phyloP scores from a whole-genome alignment of 768 basidiomycete genomes.

The Astraeus odoratus region DNA sequence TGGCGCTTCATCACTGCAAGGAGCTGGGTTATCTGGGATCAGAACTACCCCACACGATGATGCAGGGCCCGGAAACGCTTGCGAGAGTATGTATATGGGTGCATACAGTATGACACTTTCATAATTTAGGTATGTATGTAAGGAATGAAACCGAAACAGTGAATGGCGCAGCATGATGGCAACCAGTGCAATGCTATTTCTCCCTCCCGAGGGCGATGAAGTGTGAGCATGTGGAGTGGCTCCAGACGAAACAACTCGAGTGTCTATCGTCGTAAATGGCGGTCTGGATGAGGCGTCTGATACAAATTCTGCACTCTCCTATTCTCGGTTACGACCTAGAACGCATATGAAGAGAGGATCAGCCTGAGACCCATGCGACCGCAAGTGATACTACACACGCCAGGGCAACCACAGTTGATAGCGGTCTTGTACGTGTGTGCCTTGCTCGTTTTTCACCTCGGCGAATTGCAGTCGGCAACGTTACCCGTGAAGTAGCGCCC shows the following conservation, averaged over 20 bases:
- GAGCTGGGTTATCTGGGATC: too few relatives aligned
- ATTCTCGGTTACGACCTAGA: conserved; percentile 29
- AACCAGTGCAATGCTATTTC: too few relatives aligned
- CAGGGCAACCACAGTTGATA: conserved; percentile 24
- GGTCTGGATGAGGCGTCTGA: conserved; percentile 29
- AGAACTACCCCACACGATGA: too few relatives aligned
- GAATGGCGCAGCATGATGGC: too few relatives aligned
- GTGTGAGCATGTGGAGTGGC: too few relatives aligned
- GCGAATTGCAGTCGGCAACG: conserved; percentile 25
- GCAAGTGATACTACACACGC: conserved; percentile 13
- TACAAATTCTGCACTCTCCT: conserved; percentile 31
- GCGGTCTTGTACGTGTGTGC: conserved; percentile 31
- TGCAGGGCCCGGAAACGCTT: too few relatives aligned
- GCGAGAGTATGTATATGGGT: too few relatives aligned
- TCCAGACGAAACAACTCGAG: conserved; percentile 2
- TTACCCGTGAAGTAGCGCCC: conserved; percentile 32
- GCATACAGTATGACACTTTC: too few relatives aligned
- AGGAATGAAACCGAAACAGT: too few relatives aligned
- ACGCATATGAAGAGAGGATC: conserved; percentile 1
- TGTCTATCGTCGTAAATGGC: conserved; percentile 16
- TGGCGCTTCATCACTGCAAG: too few relatives aligned
- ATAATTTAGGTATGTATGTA: too few relatives aligned
- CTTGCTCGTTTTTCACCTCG: conserved; percentile 28
- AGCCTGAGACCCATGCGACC: conserved; percentile 9
- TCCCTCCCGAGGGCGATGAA: too few relatives aligned